These are phyloP conservation scores for Dipteronia dyeriana DNA, from an alignment of 345 rosid genomes.

Conservation along the genomic window DNA sequence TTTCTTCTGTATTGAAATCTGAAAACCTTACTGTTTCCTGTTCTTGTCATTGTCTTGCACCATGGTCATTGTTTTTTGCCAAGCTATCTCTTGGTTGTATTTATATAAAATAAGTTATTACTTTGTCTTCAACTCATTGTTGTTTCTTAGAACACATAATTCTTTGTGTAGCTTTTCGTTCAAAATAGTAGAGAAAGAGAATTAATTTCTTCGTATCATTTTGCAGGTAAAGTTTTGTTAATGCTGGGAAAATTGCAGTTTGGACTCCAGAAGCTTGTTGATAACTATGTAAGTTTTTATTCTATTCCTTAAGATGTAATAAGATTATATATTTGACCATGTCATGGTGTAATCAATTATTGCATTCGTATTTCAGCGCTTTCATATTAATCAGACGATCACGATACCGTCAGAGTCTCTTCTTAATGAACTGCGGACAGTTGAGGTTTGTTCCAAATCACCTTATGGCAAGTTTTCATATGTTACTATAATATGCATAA, in stretches of 20 bases:
- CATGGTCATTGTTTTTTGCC: background rate
- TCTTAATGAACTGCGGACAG: constrained; percentile 92
- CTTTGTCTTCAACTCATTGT: background rate
- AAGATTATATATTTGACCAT: constrained; percentile 13
- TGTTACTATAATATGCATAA: background rate
- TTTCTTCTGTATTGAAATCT: background rate
- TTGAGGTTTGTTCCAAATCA: constrained; percentile 70
- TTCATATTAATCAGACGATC: constrained; percentile 80
- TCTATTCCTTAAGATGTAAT: constrained; percentile 9
- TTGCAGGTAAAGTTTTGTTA: constrained; percentile 71
- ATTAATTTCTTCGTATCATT: constrained; percentile 21
- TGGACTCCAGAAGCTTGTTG: constrained; percentile 82
- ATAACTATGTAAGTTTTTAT: constrained; percentile 73
- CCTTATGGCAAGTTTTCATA: constrained; percentile 6
- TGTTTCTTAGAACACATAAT: background rate
- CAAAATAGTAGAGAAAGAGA: background rate
- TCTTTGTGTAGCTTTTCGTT: background rate
- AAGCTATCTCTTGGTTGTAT: background rate
- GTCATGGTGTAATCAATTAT: constrained; percentile 16
- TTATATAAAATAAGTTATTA: background rate
- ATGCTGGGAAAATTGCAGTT: constrained; percentile 91
- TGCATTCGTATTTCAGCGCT: constrained; percentile 60
- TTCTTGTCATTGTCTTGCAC: background rate
- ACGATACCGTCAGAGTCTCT: constrained; percentile 90
- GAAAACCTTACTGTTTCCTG: background rate